phyloP scores from a whole-genome alignment of 441 rosid species.

The Sinapis alba region DNA sequence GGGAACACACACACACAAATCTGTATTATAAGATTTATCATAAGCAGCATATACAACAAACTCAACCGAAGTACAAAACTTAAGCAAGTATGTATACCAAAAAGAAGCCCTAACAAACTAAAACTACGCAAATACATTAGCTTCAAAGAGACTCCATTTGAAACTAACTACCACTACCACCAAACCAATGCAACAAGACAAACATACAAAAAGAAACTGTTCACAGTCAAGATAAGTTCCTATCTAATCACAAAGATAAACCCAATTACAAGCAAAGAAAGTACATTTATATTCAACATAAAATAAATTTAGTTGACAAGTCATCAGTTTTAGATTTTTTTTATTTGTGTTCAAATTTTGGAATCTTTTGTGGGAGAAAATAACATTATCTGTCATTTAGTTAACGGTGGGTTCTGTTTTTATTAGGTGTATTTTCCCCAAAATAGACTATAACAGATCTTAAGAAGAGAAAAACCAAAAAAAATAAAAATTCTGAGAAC shows the following conservation, averaged over 20 bases:
- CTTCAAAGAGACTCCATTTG: slow-evolving; percentile 86
- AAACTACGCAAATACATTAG: slow-evolving; percentile 54
- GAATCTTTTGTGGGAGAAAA: slow-evolving; percentile 20
- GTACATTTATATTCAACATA: slow-evolving; percentile 14
- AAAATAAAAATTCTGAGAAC: background rate
- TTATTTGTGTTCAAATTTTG: slow-evolving; percentile 22
- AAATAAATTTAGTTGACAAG: slow-evolving; percentile 26
- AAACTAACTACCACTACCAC: slow-evolving; percentile 89
- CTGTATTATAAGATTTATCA: slow-evolving; percentile 32
- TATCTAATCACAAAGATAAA: slow-evolving; percentile 33
- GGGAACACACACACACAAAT: slow-evolving; percentile 11
- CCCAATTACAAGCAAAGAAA: slow-evolving; percentile 40
- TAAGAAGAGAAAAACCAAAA: background rate
- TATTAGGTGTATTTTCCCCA: slow-evolving; percentile 37
- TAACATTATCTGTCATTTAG: slow-evolving; percentile 28
- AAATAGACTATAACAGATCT: slow-evolving; percentile 32
- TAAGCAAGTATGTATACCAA: slow-evolving; percentile 36
- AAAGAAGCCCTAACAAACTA: slow-evolving; percentile 51
- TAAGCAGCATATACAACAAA: slow-evolving; percentile 43
- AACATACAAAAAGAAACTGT: slow-evolving; percentile 31
- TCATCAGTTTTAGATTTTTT: slow-evolving; percentile 22
- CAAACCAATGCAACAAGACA: slow-evolving; percentile 57
- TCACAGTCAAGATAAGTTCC: slow-evolving; percentile 36
- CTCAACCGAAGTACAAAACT: slow-evolving; percentile 45
- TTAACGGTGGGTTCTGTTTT: slow-evolving; percentile 36